Conservation (phyloP, 139 green algal species). For the Auxenochlorella pyrenoidosa region DNA sequence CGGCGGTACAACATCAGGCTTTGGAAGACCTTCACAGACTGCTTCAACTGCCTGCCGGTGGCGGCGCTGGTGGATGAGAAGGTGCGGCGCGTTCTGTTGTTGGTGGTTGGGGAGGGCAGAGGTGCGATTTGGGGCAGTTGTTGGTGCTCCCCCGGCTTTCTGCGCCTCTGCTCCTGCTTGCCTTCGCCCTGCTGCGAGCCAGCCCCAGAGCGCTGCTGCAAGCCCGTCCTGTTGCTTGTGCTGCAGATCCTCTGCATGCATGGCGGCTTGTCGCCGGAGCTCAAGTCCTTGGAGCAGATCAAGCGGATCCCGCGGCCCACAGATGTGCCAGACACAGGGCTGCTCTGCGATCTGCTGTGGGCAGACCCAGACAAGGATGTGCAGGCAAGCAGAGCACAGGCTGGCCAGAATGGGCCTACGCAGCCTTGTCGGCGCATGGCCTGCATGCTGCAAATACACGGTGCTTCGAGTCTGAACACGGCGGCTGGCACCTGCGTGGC, state of each 20-base stretch:
- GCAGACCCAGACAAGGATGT: slow-evolving; percentile 99
- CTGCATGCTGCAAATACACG: neutral
- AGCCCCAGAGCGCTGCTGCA: neutral
- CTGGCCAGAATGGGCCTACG: neutral
- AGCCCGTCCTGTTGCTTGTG: neutral
- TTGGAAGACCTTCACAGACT: slow-evolving; percentile 99
- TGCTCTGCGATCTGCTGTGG: slow-evolving; percentile 99
- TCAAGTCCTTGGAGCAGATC: slow-evolving; percentile 98
- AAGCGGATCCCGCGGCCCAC: slow-evolving; percentile 95
- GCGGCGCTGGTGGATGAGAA: slow-evolving; percentile 99
- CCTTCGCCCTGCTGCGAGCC: neutral
- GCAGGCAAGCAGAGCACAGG: slow-evolving; percentile 22
- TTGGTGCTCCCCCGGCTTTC: neutral
- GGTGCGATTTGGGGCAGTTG: neutral
- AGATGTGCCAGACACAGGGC: slow-evolving; percentile 96
- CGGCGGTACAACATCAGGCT: slow-evolving; percentile 98
- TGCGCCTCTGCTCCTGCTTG: neutral
- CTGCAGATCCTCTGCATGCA: slow-evolving; percentile 99
- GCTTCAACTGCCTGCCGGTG: slow-evolving; percentile 99
- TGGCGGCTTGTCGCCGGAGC: slow-evolving; percentile 97
- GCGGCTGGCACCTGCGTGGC: neutral
- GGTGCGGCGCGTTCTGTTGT: slow-evolving; percentile 47
- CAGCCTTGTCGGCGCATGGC: too few relatives aligned
- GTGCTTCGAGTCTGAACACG: neutral
- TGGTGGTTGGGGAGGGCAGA: neutral